Base-by-base conservation (phyloP, 768 basidiomycete genomes). In the Lyophyllum decastes region DNA sequence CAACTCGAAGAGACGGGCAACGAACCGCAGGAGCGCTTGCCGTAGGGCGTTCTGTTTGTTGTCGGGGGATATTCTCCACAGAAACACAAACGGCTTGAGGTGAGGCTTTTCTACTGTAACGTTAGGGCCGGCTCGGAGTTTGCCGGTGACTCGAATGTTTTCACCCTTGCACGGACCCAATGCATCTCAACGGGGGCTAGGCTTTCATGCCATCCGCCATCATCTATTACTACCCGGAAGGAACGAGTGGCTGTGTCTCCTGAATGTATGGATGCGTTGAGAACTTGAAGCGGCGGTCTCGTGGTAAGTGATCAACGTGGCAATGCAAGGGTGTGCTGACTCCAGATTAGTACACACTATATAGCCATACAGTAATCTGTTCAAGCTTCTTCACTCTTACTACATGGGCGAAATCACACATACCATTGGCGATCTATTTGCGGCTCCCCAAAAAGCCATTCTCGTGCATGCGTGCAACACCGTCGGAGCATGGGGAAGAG, bases 391-490 rank as follows among this genome's bases (percentile, higher is more conserved):
- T 19, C 17, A 19, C 40, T 19, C n/a, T 41, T 38, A 4, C 35
- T 19, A 41, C 22, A 56, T 61, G 58, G 49, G 55, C 49, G 59
- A 67, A 49, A 58, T 78, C 49, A 63, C 61, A 2, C 68, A 76
- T 52, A 59, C 74, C 47, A 66, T 63, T 26, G 75, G 72, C 12
- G 73, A 76, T 57, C 64, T 78, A 27, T 77, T 78, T 58, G 55
- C 68, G 8, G 73, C 76, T 6, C 76, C 77, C 8, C 43, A 61
- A 14, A 64, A 66, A 41, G 61, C 72, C 6, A 77, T 78, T 54
- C 75, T 77, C 3, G 68, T 77, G 1, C 76, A 77, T 16, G 75
- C 77, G 1, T 78, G 76, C 64, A 78, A 78, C 59, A 76, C 75
- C 1, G 59, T 68, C 50, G 77, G 76, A 6, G 68, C 71, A 0